phyloP scores from a whole-genome alignment of 306 rosid species.

The Trifolium fragiferum region DNA sequence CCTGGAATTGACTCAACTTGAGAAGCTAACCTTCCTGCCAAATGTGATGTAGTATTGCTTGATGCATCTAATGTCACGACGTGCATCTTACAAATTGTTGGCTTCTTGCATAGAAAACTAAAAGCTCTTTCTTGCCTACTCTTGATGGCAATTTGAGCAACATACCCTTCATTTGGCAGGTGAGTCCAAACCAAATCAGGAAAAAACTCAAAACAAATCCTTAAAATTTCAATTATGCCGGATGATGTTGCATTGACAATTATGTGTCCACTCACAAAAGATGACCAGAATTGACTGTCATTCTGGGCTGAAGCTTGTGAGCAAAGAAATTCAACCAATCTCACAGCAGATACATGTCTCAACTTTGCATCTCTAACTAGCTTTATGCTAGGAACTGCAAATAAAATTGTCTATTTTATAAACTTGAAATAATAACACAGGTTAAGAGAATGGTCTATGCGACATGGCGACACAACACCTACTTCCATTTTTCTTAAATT shows the following conservation, averaged over 20 bases:
- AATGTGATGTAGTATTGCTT: slow-evolving; percentile 54
- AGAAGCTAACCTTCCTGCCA: slow-evolving; percentile 56
- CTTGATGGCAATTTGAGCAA: slow-evolving; percentile 48
- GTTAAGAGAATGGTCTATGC: slow-evolving; percentile 14
- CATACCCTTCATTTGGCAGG: slow-evolving; percentile 42
- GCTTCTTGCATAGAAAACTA: slow-evolving; percentile 47
- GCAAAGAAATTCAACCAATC: slow-evolving; percentile 49
- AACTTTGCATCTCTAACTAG: slow-evolving; percentile 50
- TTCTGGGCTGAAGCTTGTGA: slow-evolving; percentile 16
- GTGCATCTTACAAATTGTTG: slow-evolving; percentile 41
- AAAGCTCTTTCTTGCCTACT: slow-evolving; percentile 57
- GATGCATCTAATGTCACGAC: slow-evolving; percentile 39
- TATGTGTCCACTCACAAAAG: slow-evolving; percentile 35
- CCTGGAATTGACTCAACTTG: slow-evolving; percentile 52
- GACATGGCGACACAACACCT: neutral
- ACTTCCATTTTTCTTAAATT: neutral
- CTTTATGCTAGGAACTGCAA: slow-evolving; percentile 58
- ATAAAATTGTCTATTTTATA: slow-evolving; percentile 26
- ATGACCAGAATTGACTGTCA: slow-evolving; percentile 38
- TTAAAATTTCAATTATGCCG: slow-evolving; percentile 58
- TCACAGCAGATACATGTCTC: slow-evolving; percentile 48
- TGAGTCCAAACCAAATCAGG: slow-evolving; percentile 56
- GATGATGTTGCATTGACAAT: slow-evolving; percentile 41
- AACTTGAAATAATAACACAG: neutral
- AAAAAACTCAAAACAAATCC: slow-evolving; percentile 45